A percentile compares a stretch with the other conserved stretches of the same genome.
These are phyloP conservation scores for Saccharomycopsis sp. DNA, from an alignment of 805 yeast species.

Conservation along the genomic window DNA sequence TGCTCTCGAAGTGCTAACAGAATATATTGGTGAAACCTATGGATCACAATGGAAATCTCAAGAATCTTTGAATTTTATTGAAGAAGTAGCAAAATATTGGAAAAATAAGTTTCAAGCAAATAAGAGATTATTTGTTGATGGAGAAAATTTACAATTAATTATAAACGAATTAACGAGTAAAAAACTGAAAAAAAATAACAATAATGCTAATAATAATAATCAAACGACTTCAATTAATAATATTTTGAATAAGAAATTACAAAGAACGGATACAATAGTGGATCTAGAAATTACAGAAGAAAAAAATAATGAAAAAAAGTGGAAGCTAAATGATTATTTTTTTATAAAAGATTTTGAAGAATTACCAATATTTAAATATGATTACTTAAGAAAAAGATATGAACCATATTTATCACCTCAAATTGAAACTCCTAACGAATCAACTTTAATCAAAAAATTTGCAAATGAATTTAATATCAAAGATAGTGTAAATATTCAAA, in stretches of 20 bases:
- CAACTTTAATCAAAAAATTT: slow-evolving; percentile 6
- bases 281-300: slow-evolving; percentile 7
- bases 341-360: slow-evolving; percentile 44
- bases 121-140: slow-evolving; percentile 76
- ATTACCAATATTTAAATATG: slow-evolving; percentile 58
- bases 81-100: slow-evolving; percentile 75
- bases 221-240: slow-evolving; percentile 3
- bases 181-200: too few relatives aligned
- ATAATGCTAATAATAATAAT: slow-evolving; percentile 19
- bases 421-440: slow-evolving; percentile 8
- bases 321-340: slow-evolving; percentile 16
- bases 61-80: slow-evolving; percentile 52
- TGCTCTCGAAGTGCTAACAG: slow-evolving; percentile 65
- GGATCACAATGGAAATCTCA: slow-evolving; percentile 83
- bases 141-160: slow-evolving; percentile 53
- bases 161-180: slow-evolving; percentile 43
- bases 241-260: slow-evolving; percentile 18
- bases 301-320: slow-evolving; percentile 18
- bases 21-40: slow-evolving; percentile 61
- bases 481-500: slow-evolving; percentile 32
- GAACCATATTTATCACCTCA: slow-evolving; percentile 21
- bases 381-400: slow-evolving; percentile 52
- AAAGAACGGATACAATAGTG: slow-evolving; percentile 19
- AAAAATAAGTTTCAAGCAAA: slow-evolving; percentile 55
- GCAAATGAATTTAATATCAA: slow-evolving; percentile 18